phyloP scores from a whole-genome alignment of 441 rosid genomes.

The Biscutella auriculata region DNA sequence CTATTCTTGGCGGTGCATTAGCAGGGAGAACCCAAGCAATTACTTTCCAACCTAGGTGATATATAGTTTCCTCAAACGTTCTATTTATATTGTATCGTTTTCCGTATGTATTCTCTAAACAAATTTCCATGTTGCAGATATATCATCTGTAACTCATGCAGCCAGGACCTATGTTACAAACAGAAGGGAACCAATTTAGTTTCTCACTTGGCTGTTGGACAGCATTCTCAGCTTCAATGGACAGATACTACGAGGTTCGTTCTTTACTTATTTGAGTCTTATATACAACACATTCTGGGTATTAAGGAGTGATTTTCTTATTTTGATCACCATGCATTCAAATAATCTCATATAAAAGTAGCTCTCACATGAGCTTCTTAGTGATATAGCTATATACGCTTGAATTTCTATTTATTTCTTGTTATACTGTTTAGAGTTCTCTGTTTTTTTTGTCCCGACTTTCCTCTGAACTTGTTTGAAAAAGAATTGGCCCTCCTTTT shows the following conservation, averaged over 20 bases:
- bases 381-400: background rate
- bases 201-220: slow-evolving; percentile 59
- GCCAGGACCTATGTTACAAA: slow-evolving; percentile 67
- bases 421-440: background rate
- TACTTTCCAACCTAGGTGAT: slow-evolving; percentile 88
- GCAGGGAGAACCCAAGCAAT: slow-evolving; percentile 72
- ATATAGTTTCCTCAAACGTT: background rate
- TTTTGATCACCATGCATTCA: background rate
- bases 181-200: slow-evolving; percentile 78
- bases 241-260: slow-evolving; percentile 67
- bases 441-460: background rate
- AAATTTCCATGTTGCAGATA: slow-evolving; percentile 45
- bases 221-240: slow-evolving; percentile 88
- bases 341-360: background rate
- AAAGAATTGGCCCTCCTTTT: background rate
- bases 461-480: background rate
- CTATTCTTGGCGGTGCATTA: slow-evolving; percentile 54
- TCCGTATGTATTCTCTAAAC: slow-evolving; percentile 12
- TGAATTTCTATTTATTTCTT: background rate
- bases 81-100: background rate
- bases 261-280: slow-evolving; percentile 1
- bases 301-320: background rate
- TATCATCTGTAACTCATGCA: slow-evolving; percentile 81
- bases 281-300: background rate
- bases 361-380: background rate